Conservation (phyloP, 805 yeast species). For the Saturnispora hagleri region DNA sequence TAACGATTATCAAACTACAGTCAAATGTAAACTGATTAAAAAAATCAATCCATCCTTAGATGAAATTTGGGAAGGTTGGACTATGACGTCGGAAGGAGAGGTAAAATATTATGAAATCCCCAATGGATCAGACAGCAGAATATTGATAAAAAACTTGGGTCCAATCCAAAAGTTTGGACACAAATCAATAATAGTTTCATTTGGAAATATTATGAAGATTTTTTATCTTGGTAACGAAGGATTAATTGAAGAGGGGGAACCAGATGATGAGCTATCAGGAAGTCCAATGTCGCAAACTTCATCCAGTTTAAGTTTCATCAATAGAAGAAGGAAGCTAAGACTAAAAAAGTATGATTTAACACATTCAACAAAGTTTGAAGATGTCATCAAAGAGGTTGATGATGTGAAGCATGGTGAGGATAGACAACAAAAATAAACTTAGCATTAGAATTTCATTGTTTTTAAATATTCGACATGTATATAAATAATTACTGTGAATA, state of each 20-base stretch:
- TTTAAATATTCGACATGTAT: background rate
- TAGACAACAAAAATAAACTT: background rate
- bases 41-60: conserved; percentile 26
- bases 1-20: background rate
- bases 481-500: background rate
- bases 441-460: background rate
- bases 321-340: conserved; percentile 28
- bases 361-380: conserved; percentile 30
- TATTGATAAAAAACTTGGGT: conserved; percentile 47
- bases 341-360: conserved; percentile 29
- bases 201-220: conserved; percentile 65
- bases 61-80: conserved; percentile 74
- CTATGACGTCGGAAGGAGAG: conserved; percentile 59
- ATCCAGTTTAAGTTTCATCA: conserved; percentile 27
- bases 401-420: background rate
- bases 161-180: conserved; percentile 66
- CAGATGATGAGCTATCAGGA: conserved; percentile 32
- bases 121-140: conserved; percentile 33
- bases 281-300: conserved; percentile 25
- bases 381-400: conserved; percentile 1
- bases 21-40: background rate
- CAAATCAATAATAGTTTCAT: conserved; percentile 64
- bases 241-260: conserved; percentile 49
- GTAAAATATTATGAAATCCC: conserved; percentile 53
- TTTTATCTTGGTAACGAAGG: conserved; percentile 71